Evolutionary conservation across 495 filamentous ascomycete genomes (phyloP), one percentile per base, ranked within the genome.

Genomic region (Lepidopterella palustris): DNA sequence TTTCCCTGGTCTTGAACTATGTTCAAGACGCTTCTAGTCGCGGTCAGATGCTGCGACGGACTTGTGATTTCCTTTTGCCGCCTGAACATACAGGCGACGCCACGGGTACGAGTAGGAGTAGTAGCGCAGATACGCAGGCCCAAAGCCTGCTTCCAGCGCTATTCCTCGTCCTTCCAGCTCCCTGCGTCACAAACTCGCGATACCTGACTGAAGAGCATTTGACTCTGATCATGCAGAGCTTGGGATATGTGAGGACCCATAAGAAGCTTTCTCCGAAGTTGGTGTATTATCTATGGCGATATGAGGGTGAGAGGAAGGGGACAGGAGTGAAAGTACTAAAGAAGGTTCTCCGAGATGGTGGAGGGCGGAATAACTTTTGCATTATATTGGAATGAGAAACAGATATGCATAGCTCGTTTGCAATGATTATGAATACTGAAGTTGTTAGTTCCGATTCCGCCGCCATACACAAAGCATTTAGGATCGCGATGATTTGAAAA

Each of bases 1-100:
- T 99, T n/a, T 95, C 89, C 0, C 76, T 99, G 51, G 95, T 99
- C 8, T 79, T 99, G 21, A 99, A 99, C 72, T 99, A 88, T 69
- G 91, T 97, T 24, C 85, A 91, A 9, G 81, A 88, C 62, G 78
- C 89, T 13, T 73, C 70, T n/a, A 80, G 75, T 20, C 80, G 91
- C 62, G 93, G 93, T 10, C 84, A 88, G 58, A 99, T 99, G 93
- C 80, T 99, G 55, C 79, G 80, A 57, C 83, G 90, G 45, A 83
- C 88, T 51, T 78, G 82, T 35, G 68, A 81, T 39, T 90, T 95
- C 66, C 79, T 92, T n/a, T n/a, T n/a, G n/a, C n/a, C n/a, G n/a
- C n/a, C n/a, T n/a, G n/a, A n/a, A n/a, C n/a, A n/a, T n/a, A n/a
- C n/a, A n/a, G n/a, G n/a, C n/a, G n/a, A n/a, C n/a, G n/a, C n/a